Percentiles rank a stretch among this genome's conserved stretches.
These are phyloP conservation scores for Monosporascus cannonballus DNA, from an alignment of 2,329 filamentous ascomycete species.

Conservation along the genomic window DNA sequence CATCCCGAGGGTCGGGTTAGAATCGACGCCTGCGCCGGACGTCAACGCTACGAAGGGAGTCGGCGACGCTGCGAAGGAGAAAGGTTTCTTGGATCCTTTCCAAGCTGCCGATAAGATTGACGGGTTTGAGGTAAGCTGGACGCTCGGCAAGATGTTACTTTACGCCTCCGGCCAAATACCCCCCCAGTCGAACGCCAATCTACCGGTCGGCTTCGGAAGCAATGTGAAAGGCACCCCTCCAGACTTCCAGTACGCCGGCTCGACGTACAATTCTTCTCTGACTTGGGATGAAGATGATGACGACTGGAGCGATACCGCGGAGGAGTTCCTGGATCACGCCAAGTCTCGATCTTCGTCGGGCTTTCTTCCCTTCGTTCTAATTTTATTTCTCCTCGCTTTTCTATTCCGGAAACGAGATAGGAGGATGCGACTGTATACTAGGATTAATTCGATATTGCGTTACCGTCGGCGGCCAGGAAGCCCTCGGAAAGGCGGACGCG, in stretches of 20 bases:
- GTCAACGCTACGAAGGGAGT: slow-evolving; percentile 70
- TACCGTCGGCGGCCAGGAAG: slow-evolving; percentile 39
- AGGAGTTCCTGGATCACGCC: slow-evolving; percentile 59
- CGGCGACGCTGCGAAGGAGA: slow-evolving; percentile 61
- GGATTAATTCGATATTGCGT: slow-evolving; percentile 38
- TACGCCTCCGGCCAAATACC: slow-evolving; percentile 88
- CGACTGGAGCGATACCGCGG: slow-evolving; percentile 46
- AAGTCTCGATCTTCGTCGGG: slow-evolving; percentile 65
- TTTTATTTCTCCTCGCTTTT: slow-evolving; percentile 63
- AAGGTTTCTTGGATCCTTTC: slow-evolving; percentile 78
- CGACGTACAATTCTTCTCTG: slow-evolving; percentile 34
- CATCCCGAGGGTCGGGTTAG: slow-evolving; percentile 77
- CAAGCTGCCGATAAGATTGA: slow-evolving; percentile 90
- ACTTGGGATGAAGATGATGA: slow-evolving; percentile 36
- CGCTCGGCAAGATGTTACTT: slow-evolving; percentile 89
- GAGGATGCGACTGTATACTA: slow-evolving; percentile 54
- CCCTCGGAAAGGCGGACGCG: slow-evolving; percentile 37
- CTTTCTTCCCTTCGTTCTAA: slow-evolving; percentile 69
- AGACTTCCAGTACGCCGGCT: slow-evolving; percentile 82
- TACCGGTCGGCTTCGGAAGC: slow-evolving; percentile 89
- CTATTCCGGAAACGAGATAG: slow-evolving; percentile 76
- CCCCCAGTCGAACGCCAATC: slow-evolving; percentile 45
- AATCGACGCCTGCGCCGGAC: slow-evolving; percentile 46
- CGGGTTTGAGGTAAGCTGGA: slow-evolving; percentile 93
- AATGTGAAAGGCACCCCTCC: slow-evolving; percentile 63